These are phyloP conservation scores for Clonostachys rhizophaga DNA, from an alignment of 2,329 filamentous ascomycete species.

Conservation along the genomic window DNA sequence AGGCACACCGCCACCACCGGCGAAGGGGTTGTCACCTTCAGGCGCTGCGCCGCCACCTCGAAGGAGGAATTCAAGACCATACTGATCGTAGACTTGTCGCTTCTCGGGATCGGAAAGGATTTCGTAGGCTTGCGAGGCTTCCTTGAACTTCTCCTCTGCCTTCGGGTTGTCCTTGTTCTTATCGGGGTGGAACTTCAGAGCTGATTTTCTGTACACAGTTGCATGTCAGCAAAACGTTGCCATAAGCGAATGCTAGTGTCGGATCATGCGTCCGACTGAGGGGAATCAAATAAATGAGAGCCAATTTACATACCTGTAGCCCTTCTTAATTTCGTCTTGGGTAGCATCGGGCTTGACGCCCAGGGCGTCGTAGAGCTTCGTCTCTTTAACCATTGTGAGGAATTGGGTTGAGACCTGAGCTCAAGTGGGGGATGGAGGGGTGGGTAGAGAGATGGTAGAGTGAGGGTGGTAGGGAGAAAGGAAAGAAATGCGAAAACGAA, in stretches of 20 bases:
- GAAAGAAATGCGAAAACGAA: neutral
- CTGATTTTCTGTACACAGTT: conserved; percentile 61
- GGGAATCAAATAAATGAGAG: neutral
- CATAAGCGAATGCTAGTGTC: neutral
- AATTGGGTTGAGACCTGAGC: neutral
- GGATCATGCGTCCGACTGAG: neutral
- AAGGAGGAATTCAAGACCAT: conserved; percentile 87
- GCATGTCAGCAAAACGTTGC: conserved; percentile 23
- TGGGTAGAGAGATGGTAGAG: neutral
- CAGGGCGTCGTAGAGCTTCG: conserved; percentile 88
- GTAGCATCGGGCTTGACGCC: conserved; percentile 72
- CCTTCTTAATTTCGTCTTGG: conserved; percentile 97
- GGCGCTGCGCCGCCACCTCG: conserved; percentile 67
- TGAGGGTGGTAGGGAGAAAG: neutral
- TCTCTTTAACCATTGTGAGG: conserved; percentile 78
- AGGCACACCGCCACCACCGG: conserved; percentile 50
- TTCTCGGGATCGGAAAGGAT: conserved; percentile 97
- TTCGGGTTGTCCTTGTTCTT: conserved; percentile 92
- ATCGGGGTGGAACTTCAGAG: conserved; percentile 91
- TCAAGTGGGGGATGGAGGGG: neutral
- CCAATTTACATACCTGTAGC: conserved; percentile 63
- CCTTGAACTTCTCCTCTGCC: conserved; percentile 94
- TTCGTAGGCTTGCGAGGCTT: conserved; percentile 95
- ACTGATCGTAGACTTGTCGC: conserved; percentile 91
- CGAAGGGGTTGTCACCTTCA: conserved; percentile 57